Evolutionary conservation across 331 rosid species (phyloP).

Genomic region (Saraca asoca): DNA sequence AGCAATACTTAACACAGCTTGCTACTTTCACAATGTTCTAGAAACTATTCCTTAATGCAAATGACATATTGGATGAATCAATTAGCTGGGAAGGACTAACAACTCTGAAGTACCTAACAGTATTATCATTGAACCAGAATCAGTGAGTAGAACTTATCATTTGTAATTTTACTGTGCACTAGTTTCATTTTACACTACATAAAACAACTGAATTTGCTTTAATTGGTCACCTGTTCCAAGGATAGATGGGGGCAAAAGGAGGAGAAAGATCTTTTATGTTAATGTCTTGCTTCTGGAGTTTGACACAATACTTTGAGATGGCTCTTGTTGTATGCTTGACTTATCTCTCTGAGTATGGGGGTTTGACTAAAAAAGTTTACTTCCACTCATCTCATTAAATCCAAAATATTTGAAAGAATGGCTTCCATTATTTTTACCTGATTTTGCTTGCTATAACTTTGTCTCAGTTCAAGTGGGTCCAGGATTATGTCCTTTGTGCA

Average conservation of each 20-base stretch:
- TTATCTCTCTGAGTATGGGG: constrained; percentile 9
- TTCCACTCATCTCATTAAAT: constrained; percentile 8
- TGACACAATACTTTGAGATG: constrained; percentile 5
- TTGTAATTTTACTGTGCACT: constrained; percentile 25
- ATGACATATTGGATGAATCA: constrained; percentile 54
- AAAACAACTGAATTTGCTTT: constrained; percentile 5
- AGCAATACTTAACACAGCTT: constrained; percentile 23
- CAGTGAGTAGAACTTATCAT: constrained; percentile 53
- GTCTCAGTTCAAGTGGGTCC: constrained; percentile 13
- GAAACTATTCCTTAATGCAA: constrained; percentile 65
- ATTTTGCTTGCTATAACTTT: constrained; percentile 15
- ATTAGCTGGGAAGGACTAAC: constrained; percentile 72
- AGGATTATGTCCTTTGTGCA: not conserved
- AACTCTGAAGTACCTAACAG: constrained; percentile 56
- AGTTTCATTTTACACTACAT: constrained; percentile 12
- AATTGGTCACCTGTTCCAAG: constrained; percentile 9
- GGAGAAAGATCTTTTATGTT: constrained; percentile 12
- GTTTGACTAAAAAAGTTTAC: constrained; percentile 5
- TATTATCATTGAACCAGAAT: constrained; percentile 73
- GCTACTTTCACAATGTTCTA: constrained; percentile 40
- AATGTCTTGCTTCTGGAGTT: constrained; percentile 2
- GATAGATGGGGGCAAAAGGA: not conserved
- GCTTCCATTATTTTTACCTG: constrained; percentile 1
- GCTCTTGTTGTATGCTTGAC: constrained; percentile 6
- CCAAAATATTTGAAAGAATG: constrained; percentile 12